A percentile compares a stretch with the other conserved stretches of the same genome.
These are phyloP conservation scores for Mychonastes homosphaera DNA, from an alignment of 139 green algal genomes.

Conservation along the genomic window DNA sequence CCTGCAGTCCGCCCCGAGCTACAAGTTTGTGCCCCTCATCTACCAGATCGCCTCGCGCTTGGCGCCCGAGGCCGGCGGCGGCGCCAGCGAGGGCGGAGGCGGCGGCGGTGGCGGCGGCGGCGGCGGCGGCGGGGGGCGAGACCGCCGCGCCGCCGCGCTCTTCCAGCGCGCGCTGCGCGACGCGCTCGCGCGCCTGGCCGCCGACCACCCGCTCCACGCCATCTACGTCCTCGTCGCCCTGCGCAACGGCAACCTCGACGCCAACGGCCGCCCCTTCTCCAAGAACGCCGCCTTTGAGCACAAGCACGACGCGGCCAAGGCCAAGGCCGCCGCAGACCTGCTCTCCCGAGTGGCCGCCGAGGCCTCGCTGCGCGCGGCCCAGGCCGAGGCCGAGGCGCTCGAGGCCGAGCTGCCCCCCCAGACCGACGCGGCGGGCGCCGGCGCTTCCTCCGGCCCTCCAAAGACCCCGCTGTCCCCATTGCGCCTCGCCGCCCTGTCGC, in stretches of 20 bases:
- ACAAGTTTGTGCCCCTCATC: constrained; percentile 84
- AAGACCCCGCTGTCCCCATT: no score
- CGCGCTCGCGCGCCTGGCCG: constrained; percentile 47
- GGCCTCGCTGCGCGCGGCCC: no score
- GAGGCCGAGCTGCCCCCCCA: no score
- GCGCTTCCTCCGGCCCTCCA: no score
- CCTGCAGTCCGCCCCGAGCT: constrained; percentile 48
- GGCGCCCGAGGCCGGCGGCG: not conserved
- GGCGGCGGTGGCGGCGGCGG: not conserved
- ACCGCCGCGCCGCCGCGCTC: not conserved
- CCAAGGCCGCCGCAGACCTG: constrained; percentile 9
- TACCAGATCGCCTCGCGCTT: constrained; percentile 70
- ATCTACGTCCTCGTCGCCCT: constrained; percentile 69
- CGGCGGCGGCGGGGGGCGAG: not conserved
- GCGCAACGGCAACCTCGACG: constrained; percentile 44
- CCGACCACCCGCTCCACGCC: constrained; percentile 77
- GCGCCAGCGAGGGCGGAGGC: not conserved
- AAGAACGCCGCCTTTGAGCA: not conserved
- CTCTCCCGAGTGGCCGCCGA: constrained; percentile 4
- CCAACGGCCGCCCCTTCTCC: constrained; percentile 6
- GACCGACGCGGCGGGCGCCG: no score
- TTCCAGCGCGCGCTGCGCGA: constrained; percentile 23
- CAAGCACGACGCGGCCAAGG: not conserved
- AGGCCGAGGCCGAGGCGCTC: no score
- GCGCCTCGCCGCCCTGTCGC: not conserved